Percentiles rank a stretch among this genome's conserved stretches.
phyloP scores from a whole-genome alignment of 768 basidiomycete species.

The Myochromella boudieri region DNA sequence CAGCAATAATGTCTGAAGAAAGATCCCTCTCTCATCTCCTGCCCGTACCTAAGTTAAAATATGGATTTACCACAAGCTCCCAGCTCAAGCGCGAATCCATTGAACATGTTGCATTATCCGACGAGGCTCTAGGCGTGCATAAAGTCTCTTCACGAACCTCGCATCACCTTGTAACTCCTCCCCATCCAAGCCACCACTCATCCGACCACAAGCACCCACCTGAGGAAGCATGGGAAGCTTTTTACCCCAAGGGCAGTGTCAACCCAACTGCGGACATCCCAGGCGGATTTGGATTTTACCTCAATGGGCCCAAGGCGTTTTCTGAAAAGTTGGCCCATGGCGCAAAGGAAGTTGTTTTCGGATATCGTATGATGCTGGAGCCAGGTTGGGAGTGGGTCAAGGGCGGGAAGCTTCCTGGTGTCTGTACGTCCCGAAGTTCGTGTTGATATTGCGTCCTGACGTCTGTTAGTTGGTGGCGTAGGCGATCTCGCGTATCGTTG shows the following conservation, averaged over 20 bases:
- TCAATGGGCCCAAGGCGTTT: constrained; percentile 52
- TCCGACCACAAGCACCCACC: constrained; percentile 18
- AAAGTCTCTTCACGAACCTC: constrained; percentile 38
- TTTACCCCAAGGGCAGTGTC: constrained; percentile 60
- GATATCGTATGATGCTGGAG: constrained; percentile 68
- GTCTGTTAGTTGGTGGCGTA: constrained; percentile 50
- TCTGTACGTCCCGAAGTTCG: constrained; percentile 46
- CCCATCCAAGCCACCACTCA: constrained; percentile 14
- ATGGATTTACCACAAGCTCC: constrained; percentile 43
- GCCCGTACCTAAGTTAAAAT: constrained; percentile 27
- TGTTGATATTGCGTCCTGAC: background rate
- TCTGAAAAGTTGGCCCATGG: constrained; percentile 29
- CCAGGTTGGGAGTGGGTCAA: constrained; percentile 66
- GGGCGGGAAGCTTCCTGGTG: constrained; percentile 76
- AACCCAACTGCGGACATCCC: constrained; percentile 50
- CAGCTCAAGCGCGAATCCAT: constrained; percentile 21
- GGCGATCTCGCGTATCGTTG: constrained; percentile 62
- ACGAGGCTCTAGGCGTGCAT: constrained; percentile 49
- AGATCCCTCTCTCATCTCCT: constrained; percentile 23
- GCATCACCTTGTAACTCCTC: constrained; percentile 31
- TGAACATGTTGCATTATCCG: constrained; percentile 33
- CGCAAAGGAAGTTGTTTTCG: constrained; percentile 57
- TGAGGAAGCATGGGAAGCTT: constrained; percentile 56
- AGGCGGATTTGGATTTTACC: constrained; percentile 73
- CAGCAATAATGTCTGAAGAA: too few relatives aligned